Evolutionary conservation across 2,329 filamentous ascomycete species (phyloP), one percentile per base, ranked within the genome.

Genomic region (Diplodia mutila): DNA sequence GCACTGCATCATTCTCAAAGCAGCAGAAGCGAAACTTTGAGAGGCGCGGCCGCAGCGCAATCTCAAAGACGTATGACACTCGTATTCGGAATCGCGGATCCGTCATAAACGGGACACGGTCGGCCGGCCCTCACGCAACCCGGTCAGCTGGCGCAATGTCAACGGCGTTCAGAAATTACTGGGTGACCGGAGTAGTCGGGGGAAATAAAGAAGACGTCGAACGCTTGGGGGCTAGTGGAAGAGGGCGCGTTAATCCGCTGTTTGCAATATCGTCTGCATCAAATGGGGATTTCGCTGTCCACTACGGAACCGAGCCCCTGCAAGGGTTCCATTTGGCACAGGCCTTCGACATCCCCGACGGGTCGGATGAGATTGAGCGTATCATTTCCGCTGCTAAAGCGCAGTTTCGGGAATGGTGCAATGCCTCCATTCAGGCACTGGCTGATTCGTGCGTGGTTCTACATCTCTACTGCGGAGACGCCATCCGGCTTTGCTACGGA

Each of bases 261-360:
- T 85, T 87, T 48, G 57, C 34, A 8, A 14, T 61, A n/a, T 25
- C 37, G 12, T 74, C 83, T 46, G 76, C 79, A 23, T 72, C 69
- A n/a, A 70, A 78, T 0, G 67, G 70, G 46, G 57, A 74, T n/a
- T 76, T 77, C 1, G 69, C 76, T 2, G 75, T 88, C 29, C 82
- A 85, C 68, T 83, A 84, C 71, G 80, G 77, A 3, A 80, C 80
- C 4, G 79, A 89, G 68, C 87, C 87, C 0, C 69, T 87, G 0
- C 71, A 83, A 4, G 83, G 86, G 0, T 90, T 85, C 67, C 87
- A 89, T 73, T 78, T 89, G n/a, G 84, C 85, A 3, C 54, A 67
- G 2, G 63, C 52, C 16, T 71, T 37, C n/a, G 46, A 51, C 57
- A n/a, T 69, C 66, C 14, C 69, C 69, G 18, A 42, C 66, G 12